These are phyloP conservation scores for Mucor sp. DNA, from an alignment of 371 early-diverging fungal species.

Conservation along the genomic window DNA sequence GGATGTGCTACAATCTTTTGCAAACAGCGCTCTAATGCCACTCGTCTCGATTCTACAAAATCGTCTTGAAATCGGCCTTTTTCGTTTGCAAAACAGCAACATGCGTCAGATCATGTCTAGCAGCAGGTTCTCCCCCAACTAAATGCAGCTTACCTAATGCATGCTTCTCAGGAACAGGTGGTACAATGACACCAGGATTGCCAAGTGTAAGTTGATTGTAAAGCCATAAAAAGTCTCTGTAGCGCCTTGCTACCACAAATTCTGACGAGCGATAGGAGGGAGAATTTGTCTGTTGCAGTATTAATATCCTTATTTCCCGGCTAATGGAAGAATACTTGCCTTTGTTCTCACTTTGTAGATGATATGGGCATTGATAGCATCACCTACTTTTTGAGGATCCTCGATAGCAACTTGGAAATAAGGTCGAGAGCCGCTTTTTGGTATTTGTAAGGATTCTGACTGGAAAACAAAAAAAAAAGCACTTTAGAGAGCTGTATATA, in stretches of 20 bases:
- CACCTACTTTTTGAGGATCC: conserved; percentile 91
- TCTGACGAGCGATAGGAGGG: conserved; percentile 75
- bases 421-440: conserved; percentile 63
- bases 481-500: too few species aligned
- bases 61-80: conserved; percentile 93
- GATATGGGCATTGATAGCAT: conserved; percentile 84
- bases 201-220: conserved; percentile 78
- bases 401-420: conserved; percentile 77
- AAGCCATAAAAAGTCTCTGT: conserved; percentile 95
- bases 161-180: conserved; percentile 94
- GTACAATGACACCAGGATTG: conserved; percentile 91
- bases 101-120: not conserved
- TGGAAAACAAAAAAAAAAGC: not conserved
- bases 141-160: conserved; percentile 58
- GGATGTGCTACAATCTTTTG: conserved; percentile 84
- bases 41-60: conserved; percentile 88
- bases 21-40: conserved; percentile 83
- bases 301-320: not conserved
- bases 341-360: conserved; percentile 87
- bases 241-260: conserved; percentile 83
- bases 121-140: not conserved
- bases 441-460: conserved; percentile 46
- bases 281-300: conserved; percentile 64
- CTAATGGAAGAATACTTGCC: conserved; percentile 58
- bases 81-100: not conserved